Base-by-base conservation (phyloP, 177 flowering plant species). In the Vitis hybrid region DNA sequence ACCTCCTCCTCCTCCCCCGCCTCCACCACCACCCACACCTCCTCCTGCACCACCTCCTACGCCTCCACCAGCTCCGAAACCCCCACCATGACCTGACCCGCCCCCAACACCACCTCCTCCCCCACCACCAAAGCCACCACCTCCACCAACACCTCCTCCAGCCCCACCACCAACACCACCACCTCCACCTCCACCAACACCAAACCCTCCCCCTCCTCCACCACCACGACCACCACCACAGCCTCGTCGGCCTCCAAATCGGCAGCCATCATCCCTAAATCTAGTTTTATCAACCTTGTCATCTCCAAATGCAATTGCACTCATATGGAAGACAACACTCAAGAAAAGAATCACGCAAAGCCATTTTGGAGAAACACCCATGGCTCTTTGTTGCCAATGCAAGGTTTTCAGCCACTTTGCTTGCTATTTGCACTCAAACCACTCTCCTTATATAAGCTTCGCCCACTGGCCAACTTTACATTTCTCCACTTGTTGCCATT, bases 261-360 rank as follows among this genome's bases (percentile, higher is more conserved):
- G 54, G 59, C 82, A 75, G 50, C 71, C 33, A 55, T 70, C 81
- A 28, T 66, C 76, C 3, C 75, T n/a, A 47, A 22, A 77, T 47
- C 82, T 66, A 10, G 61, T 31, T 54, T 73, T 52, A 54, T 71
- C 81, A 50, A 79, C 50, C 38, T 66, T 71, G 12, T 66, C 64
- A 68, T 81, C 84, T 0, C 76, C 82, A 47, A 81, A 69, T 65
- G 77, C 33, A 20, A 66, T 14, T 22, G 75, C 75, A 72, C 81
- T 75, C 66, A 80, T 59, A 50, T 80, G 79, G 33, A 80, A 69
- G 11, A 59, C 78, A 73, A 79, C 62, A 71, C 72, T 61, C 15
- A 71, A 31, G 4, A 73, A 68, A 38, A 77, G 49, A 70, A 68
- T 1, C 54, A 77, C 22, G 65, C 71, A 73, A 51, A 75, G 22